A percentile compares a stretch with the other conserved stretches of the same genome.
These are phyloP conservation scores for Hevea brasiliensis DNA, from an alignment of 345 rosid species.

Conservation along the genomic window DNA sequence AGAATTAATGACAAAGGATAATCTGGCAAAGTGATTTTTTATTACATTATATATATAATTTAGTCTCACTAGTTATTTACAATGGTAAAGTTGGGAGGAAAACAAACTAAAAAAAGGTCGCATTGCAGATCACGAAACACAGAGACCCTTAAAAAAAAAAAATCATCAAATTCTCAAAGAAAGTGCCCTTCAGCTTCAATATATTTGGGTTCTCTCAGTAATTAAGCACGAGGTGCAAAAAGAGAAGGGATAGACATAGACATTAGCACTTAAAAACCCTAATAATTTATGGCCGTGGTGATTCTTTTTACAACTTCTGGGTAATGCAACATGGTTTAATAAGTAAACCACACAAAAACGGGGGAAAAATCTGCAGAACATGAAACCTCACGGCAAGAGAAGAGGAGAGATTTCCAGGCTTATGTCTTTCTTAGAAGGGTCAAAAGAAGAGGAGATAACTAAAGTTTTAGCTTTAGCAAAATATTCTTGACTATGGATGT, in stretches of 20 bases:
- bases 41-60: too few relatives aligned
- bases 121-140: too few relatives aligned
- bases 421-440: too few relatives aligned
- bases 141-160: too few relatives aligned
- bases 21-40: too few relatives aligned
- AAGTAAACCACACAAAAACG: neutral
- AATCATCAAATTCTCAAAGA: neutral
- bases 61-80: too few relatives aligned
- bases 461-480: neutral
- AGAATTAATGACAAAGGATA: too few relatives aligned
- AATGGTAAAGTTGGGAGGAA: too few relatives aligned
- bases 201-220: neutral
- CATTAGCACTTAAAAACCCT: neutral
- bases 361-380: too few relatives aligned
- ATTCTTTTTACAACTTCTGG: neutral
- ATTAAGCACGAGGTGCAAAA: neutral
- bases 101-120: too few relatives aligned
- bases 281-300: neutral
- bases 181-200: neutral
- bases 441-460: neutral
- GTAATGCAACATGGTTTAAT: neutral
- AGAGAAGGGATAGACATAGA: neutral
- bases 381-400: too few relatives aligned
- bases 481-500: neutral
- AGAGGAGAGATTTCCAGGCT: too few relatives aligned